Percentiles rank a stretch among this genome's conserved stretches.
phyloP scores from a whole-genome alignment of 768 basidiomycete species.

The Tylopilus subfusipes region DNA sequence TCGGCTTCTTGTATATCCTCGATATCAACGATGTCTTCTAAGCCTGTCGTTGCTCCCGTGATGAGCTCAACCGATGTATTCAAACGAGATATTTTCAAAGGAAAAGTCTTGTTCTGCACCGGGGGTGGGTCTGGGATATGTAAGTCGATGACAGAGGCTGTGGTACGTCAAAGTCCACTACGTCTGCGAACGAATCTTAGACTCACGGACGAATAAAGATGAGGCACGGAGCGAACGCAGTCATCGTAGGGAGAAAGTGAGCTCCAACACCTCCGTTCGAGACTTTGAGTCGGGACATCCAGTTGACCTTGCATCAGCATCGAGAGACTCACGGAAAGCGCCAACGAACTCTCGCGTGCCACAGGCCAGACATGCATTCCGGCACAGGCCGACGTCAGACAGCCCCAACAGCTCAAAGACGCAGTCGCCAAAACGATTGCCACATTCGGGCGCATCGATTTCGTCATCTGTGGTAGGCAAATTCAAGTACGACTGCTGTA shows the following conservation, averaged over 20 bases:
- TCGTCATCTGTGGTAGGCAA: constrained; percentile 83
- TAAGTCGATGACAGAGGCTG: constrained; percentile 77
- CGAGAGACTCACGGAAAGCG: constrained; percentile 65
- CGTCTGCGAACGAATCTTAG: not conserved
- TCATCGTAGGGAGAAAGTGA: constrained; percentile 86
- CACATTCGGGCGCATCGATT: constrained; percentile 85
- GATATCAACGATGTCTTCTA: constrained; percentile 34
- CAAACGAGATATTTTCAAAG: constrained; percentile 78
- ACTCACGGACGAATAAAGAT: constrained; percentile 45
- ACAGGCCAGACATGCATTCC: constrained; percentile 75
- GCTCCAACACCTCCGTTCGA: constrained; percentile 19
- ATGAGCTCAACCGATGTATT: constrained; percentile 62
- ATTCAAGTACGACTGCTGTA: not conserved
- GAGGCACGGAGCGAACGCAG: constrained; percentile 76
- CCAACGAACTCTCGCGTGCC: constrained; percentile 61
- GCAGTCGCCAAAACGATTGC: constrained; percentile 76
- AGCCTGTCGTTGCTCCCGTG: constrained; percentile 42
- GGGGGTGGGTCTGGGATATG: constrained; percentile 94
- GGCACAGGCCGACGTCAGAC: constrained; percentile 77
- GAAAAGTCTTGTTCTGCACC: constrained; percentile 88
- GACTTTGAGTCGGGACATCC: not conserved
- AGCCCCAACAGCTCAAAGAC: constrained; percentile 63
- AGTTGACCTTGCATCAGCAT: constrained; percentile 41
- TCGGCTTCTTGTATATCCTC: not conserved
- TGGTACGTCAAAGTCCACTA: constrained; percentile 48